Base-by-base conservation (phyloP, 768 basidiomycete genomes). In the Amanita phalloides region DNA sequence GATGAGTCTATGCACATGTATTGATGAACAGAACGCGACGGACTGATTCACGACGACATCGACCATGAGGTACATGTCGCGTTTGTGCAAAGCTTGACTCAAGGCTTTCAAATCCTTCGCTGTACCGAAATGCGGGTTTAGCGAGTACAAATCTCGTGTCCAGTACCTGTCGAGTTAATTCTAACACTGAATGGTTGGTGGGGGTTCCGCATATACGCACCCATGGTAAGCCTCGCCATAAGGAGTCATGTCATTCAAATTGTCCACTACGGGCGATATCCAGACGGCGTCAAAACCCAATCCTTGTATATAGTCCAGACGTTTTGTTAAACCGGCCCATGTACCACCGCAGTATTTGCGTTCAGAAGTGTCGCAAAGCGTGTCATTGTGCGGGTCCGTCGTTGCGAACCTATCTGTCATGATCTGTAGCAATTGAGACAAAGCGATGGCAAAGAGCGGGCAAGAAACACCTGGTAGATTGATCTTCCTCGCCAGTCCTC, bases 41-140 rank as follows among this genome's bases (percentile, higher is more conserved):
- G 80, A 84, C 66, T 89, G 84, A 65, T 90, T 90, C 44, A 83
- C 77, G 53, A 90, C 82, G 17, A 83, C 67, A 58, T 88, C 86
- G 37, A 89, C 74, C 84, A 86, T 88, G 59, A 89, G 67, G 53
- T 60, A 71, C 76, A 67, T 67, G 65, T 78, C 81, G 77, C 60
- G 73, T 71, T 37, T 72, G 64, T 88, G 90, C 6, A 90, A 60
- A 48, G 82, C 87, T 20, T 64, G 62, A 13, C 78, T 77, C 46
- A 91, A 78, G 8, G 72, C 71, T 57, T 81, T 83, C 47, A 91
- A 73, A 60, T 91, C 90, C 51, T 80, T 76, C 1, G 79, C 68
- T 1, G 83, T 79, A 23, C 90, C 90, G 57, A 90, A 91, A 48
- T 73, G 77, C 45, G 69, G 59, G 66, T 90, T 91, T 37, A 91